Percentiles rank a stretch among this genome's conserved stretches.
Conservation (phyloP, 2,329 filamentous ascomycete species). For the Ophiostoma sp. region DNA sequence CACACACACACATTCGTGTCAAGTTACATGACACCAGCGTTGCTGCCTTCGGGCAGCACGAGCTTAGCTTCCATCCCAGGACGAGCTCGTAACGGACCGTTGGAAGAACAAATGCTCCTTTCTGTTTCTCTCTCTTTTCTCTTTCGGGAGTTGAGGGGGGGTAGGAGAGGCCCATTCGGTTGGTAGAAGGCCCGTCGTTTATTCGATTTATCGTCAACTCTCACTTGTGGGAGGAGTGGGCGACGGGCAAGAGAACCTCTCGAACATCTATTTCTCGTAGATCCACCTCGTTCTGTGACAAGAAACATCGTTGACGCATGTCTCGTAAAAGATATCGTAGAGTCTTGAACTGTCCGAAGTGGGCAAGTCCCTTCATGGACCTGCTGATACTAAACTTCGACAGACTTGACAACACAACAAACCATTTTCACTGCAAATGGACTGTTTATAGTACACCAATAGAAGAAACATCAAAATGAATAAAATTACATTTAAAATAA, state of each 20-base stretch:
- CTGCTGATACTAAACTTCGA: neutral
- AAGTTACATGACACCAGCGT: conserved; percentile 54
- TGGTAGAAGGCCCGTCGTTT: conserved; percentile 43
- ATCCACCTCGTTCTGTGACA: neutral
- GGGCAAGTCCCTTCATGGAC: neutral
- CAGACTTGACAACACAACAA: neutral
- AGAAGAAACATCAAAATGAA: neutral
- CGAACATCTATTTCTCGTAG: conserved; percentile 32
- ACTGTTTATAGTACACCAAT: neutral
- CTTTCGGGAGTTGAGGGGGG: neutral
- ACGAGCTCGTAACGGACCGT: conserved; percentile 79
- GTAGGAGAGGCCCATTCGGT: conserved; percentile 33
- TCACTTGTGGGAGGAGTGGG: conserved; percentile 37
- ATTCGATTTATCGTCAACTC: conserved; percentile 34
- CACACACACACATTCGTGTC: neutral
- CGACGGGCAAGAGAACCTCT: conserved; percentile 47
- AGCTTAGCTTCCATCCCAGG: conserved; percentile 65
- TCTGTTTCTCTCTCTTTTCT: neutral
- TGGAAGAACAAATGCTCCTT: conserved; percentile 60
- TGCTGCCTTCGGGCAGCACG: conserved; percentile 75
- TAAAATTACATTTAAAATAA: neutral
- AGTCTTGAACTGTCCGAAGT: neutral
- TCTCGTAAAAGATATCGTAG: neutral
- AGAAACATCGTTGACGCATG: neutral
- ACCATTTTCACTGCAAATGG: neutral